Evolutionary conservation across 768 basidiomycete species (phyloP).

Genomic region (Boletus tomentosulus): DNA sequence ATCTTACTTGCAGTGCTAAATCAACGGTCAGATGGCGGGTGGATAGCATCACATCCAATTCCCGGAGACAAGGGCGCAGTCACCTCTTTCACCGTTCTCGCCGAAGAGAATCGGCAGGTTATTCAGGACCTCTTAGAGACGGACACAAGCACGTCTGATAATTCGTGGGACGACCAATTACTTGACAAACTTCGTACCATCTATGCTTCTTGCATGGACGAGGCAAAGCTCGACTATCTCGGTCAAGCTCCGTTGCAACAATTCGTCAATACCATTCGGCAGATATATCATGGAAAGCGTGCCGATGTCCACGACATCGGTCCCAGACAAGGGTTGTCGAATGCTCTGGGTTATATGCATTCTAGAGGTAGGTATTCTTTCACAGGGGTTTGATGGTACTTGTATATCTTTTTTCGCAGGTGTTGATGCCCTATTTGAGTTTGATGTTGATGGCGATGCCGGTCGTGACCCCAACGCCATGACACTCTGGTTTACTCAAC

Average conservation of each 20-base stretch:
- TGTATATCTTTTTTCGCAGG: conserved; percentile 39
- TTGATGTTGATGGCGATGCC: conserved; percentile 84
- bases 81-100: conserved; percentile 68
- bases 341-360: conserved; percentile 81
- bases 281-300: conserved; percentile 53
- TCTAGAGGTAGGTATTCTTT: conserved; percentile 58
- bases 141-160: conserved; percentile 32
- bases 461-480: conserved; percentile 83
- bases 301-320: conserved; percentile 34
- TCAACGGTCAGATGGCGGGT: conserved; percentile 67
- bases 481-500: conserved; percentile 82
- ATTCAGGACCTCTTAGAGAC: conserved; percentile 68
- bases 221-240: conserved; percentile 66
- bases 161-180: conserved; percentile 49
- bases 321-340: conserved; percentile 61
- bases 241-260: conserved; percentile 69
- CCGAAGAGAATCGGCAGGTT: conserved; percentile 73
- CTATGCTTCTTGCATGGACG: conserved; percentile 80
- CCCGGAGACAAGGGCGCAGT: conserved; percentile 79
- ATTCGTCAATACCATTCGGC: conserved; percentile 58
- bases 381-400: not conserved
- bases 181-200: conserved; percentile 64
- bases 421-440: conserved; percentile 72
- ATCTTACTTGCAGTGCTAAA: conserved; percentile 4
- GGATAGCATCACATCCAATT: conserved; percentile 77